A percentile compares a stretch with the other conserved stretches of the same genome.
Evolutionary conservation across 2,329 filamentous ascomycete species (phyloP).

Genomic region (Fusarium praegraminearum): DNA sequence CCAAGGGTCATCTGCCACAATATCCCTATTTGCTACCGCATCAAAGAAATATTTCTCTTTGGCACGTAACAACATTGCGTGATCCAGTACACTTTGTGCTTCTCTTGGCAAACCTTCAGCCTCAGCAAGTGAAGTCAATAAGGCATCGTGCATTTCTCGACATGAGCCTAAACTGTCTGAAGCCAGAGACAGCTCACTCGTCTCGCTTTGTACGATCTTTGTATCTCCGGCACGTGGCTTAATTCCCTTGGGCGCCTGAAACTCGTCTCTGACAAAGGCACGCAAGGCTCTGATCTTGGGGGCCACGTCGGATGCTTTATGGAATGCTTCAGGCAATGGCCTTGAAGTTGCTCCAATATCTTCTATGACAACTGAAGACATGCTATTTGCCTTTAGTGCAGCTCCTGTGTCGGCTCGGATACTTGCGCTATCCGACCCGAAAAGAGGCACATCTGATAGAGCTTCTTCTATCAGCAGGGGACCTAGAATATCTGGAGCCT

Average conservation of each 20-base stretch:
- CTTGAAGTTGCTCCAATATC: conserved; percentile 53
- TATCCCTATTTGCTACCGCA: conserved; percentile 71
- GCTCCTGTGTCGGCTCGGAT: conserved; percentile 58
- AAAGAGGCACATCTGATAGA: conserved; percentile 67
- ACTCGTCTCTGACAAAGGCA: conserved; percentile 51
- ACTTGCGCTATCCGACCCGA: conserved; percentile 64
- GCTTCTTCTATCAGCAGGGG: conserved; percentile 66
- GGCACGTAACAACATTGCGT: conserved; percentile 70
- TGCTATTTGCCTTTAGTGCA: conserved; percentile 53
- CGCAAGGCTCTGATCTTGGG: conserved; percentile 64
- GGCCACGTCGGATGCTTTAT: conserved; percentile 57
- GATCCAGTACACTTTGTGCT: conserved; percentile 66
- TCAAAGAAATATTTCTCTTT: conserved; percentile 74
- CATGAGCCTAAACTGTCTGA: conserved; percentile 61
- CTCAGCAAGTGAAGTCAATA: conserved; percentile 60
- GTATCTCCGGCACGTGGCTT: conserved; percentile 44
- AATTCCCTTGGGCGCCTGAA: conserved; percentile 43
- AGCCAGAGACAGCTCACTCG: conserved; percentile 55
- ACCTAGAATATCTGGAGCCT: conserved; percentile 65
- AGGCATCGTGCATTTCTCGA: conserved; percentile 68
- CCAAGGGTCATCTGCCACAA: conserved; percentile 79
- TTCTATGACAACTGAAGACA: conserved; percentile 52
- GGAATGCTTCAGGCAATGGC: conserved; percentile 57
- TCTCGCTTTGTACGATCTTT: conserved; percentile 49
- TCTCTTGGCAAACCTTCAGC: conserved; percentile 62